Evolutionary conservation across 2,329 filamentous ascomycete species (phyloP), one percentile per base, ranked within the genome.

Genomic region (Ascochyta viciae-villosae): DNA sequence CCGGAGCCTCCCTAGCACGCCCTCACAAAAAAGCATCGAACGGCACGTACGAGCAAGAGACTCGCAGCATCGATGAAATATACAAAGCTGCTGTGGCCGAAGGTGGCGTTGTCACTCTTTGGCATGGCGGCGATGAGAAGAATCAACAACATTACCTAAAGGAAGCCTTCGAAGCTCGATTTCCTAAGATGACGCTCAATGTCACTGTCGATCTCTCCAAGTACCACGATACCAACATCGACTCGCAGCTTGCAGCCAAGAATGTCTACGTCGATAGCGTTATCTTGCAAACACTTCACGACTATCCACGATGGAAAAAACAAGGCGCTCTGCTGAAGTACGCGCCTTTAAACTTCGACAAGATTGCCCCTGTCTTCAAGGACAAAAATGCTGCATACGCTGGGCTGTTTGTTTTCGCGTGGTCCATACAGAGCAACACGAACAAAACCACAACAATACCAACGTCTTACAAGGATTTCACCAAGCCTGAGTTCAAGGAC

Each of bases 201-300:
- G 45, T 83, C 33, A 84, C 83, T 0, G 81, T 85, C 39, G 82
- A 85, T 54, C 64, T 85, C 0, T 84, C 82, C 55, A 85, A 85
- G 62, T 85, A 85, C 58, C 82, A 82, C 59, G 80, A 83, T 51
- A 72, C 62, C 16, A 72, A 71, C 24, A 61, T 85, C 6, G 81
- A 86, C 59, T 66, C 76, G 34, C 79, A 82, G 52, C 67, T 83
- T 1, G 77, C 75, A 3, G 58, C 53, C 24, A 47, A 64, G 9
- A 64, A 68, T 34, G 56, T 72, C 19, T 68, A 71, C 13, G 65
- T 74, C 16, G 84, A 86, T 63, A 78, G 77, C 58, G 69, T 79
- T 40, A 74, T 78, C 6, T 65, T 85, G 3, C 83, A 85, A 63
- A 83, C 82, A 0, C 61, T 83, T 9, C 77, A 84, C 13, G 82